These are phyloP conservation scores for Davidsoniella virescens DNA, from an alignment of 2,329 filamentous ascomycete genomes.

Conservation along the genomic window DNA sequence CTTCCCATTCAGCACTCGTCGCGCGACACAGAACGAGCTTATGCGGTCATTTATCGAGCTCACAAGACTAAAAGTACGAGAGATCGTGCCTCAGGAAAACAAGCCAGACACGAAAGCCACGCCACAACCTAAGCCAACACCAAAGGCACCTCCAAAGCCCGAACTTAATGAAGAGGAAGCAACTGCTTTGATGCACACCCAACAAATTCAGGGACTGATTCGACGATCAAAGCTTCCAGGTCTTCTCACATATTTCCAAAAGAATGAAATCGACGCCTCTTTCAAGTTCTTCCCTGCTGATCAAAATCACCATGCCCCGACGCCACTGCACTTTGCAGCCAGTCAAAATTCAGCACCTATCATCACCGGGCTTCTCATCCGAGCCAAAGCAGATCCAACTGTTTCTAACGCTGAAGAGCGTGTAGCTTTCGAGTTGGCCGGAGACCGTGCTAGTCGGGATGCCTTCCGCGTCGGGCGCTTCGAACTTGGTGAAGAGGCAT, in stretches of 20 bases:
- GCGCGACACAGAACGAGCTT: conserved; percentile 84
- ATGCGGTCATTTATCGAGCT: conserved; percentile 91
- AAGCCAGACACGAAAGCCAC: conserved; percentile 22
- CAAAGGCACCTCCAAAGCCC: conserved; percentile 39
- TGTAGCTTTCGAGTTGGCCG: conserved; percentile 71
- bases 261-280: conserved; percentile 52
- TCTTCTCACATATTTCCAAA: conserved; percentile 66
- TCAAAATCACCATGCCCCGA: conserved; percentile 64
- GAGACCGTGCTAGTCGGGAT: conserved; percentile 72
- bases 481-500: conserved; percentile 60
- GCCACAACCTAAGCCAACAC: conserved; percentile 22
- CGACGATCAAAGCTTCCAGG: conserved; percentile 81
- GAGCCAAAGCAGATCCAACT: conserved; percentile 60
- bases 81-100: conserved; percentile 51
- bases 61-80: conserved; percentile 71
- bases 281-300: conserved; percentile 62
- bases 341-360: conserved; percentile 63
- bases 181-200: conserved; percentile 64
- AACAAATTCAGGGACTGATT: conserved; percentile 75
- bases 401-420: conserved; percentile 58
- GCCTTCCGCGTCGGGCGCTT: conserved; percentile 78
- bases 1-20: conserved; percentile 83
- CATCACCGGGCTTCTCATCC: conserved; percentile 59
- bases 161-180: conserved; percentile 74
- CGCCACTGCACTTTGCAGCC: conserved; percentile 71